A percentile compares a stretch with the other conserved stretches of the same genome.
Evolutionary conservation across 208 protist species (phyloP).

Genomic region (Acanthamoeba lenticulata): DNA sequence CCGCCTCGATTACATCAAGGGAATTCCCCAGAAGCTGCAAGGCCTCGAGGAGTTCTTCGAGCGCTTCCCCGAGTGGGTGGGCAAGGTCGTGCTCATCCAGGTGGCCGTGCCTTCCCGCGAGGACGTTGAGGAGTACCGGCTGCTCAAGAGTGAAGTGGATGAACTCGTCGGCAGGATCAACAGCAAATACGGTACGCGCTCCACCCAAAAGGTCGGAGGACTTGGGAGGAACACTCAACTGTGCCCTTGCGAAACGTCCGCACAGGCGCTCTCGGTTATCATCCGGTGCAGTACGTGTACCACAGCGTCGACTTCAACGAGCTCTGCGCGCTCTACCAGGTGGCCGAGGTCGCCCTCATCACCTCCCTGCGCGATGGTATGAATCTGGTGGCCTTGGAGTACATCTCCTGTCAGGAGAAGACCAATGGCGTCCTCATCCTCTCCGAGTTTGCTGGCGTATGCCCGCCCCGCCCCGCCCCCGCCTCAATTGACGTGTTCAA

Average conservation of each 20-base stretch:
- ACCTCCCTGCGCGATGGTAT: conserved; percentile 87
- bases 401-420: conserved; percentile 79
- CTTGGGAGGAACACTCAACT: conserved; percentile 87
- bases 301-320: conserved; percentile 79
- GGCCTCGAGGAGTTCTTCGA: conserved; percentile 84
- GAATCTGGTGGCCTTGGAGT: conserved; percentile 86
- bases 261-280: conserved; percentile 67
- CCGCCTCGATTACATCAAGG: conserved; percentile 91
- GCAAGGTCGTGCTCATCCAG: conserved; percentile 85
- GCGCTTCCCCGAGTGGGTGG: conserved; percentile 79
- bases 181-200: conserved; percentile 84
- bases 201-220: conserved; percentile 82
- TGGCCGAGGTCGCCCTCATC: conserved; percentile 82
- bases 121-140: conserved; percentile 88
- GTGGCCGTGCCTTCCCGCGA: conserved; percentile 88
- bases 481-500: not conserved
- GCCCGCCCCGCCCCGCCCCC: not conserved
- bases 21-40: conserved; percentile 87
- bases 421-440: conserved; percentile 83
- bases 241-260: not conserved
- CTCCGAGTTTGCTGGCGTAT: conserved; percentile 85
- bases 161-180: conserved; percentile 89
- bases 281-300: conserved; percentile 85
- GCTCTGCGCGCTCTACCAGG: conserved; percentile 82
- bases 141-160: conserved; percentile 83